Evolutionary conservation across 2,329 filamentous ascomycete species (phyloP).

Genomic region (Neobulgaria alba): DNA sequence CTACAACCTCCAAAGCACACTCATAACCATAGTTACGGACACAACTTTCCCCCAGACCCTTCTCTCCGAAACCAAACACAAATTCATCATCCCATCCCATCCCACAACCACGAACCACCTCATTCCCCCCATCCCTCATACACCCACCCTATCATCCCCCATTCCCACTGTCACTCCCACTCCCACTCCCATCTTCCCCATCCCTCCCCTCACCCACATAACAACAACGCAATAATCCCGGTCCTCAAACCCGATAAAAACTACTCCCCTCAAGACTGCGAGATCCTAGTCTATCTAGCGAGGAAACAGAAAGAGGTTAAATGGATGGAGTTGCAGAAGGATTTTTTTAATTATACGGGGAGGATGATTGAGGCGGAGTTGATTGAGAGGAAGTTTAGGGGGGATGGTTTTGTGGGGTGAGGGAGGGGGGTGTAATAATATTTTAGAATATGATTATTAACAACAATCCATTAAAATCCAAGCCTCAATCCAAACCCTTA

Average conservation of each 20-base stretch:
- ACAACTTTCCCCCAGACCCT: not conserved
- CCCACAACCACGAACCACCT: too few species aligned
- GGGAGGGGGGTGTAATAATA: not conserved
- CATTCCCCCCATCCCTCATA: too few species aligned
- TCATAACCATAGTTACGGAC: too few species aligned
- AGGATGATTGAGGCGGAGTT: conserved; percentile 24
- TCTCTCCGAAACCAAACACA: too few species aligned
- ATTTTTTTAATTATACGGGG: conserved; percentile 28
- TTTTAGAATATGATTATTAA: too few species aligned
- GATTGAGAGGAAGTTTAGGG: conserved; percentile 26
- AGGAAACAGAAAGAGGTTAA: conserved; percentile 19
- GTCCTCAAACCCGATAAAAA: conserved; percentile 16
- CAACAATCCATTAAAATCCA: too few species aligned
- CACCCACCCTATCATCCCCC: too few species aligned
- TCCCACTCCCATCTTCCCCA: not conserved
- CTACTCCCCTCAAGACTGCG: conserved; percentile 25
- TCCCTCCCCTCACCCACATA: not conserved
- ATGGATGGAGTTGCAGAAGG: conserved; percentile 27
- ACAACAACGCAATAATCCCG: too few species aligned
- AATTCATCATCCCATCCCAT: too few species aligned
- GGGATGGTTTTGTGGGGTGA: conserved; percentile 12
- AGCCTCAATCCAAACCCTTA: too few species aligned
- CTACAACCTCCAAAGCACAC: not conserved
- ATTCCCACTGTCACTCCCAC: too few species aligned
- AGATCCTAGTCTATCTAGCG: conserved; percentile 22